phyloP scores from a whole-genome alignment of 768 basidiomycete species.

The Kwoniella dendrophila region DNA sequence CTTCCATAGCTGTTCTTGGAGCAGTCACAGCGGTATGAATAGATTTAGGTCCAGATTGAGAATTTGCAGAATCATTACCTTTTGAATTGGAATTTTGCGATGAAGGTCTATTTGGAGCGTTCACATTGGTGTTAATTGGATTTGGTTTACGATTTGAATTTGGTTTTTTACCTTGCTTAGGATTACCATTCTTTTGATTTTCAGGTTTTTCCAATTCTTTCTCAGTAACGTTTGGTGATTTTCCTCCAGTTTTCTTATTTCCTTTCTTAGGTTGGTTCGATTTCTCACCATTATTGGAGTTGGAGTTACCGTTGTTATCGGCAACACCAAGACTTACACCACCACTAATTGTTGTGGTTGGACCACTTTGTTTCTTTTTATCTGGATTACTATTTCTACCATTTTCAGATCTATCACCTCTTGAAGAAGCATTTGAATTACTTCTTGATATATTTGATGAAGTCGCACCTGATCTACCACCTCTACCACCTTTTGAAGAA shows the following conservation, averaged over 20 bases:
- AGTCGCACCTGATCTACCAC: slow-evolving; percentile 25
- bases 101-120: slow-evolving; percentile 1
- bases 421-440: slow-evolving; percentile 35
- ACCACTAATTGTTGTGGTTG: slow-evolving; percentile 45
- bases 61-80: background rate
- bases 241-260: background rate
- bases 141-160: slow-evolving; percentile 22
- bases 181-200: slow-evolving; percentile 9
- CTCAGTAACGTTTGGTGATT: background rate
- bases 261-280: slow-evolving; percentile 23
- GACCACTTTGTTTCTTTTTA: slow-evolving; percentile 37
- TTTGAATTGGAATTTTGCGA: slow-evolving; percentile 22
- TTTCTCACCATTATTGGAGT: too few species aligned
- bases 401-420: slow-evolving; percentile 27
- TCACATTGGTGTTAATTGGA: slow-evolving; percentile 33
- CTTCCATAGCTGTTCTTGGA: slow-evolving; percentile 40
- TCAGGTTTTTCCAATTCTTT: background rate
- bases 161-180: slow-evolving; percentile 14
- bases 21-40: slow-evolving; percentile 29
- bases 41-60: slow-evolving; percentile 18
- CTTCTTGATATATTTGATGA: slow-evolving; percentile 37
- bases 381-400: slow-evolving; percentile 19
- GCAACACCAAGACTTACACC: slow-evolving; percentile 38
- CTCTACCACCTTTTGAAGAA: slow-evolving; percentile 33
- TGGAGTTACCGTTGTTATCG: background rate